Conservation (phyloP, 495 filamentous ascomycete species). For the Lepraria neglecta region DNA sequence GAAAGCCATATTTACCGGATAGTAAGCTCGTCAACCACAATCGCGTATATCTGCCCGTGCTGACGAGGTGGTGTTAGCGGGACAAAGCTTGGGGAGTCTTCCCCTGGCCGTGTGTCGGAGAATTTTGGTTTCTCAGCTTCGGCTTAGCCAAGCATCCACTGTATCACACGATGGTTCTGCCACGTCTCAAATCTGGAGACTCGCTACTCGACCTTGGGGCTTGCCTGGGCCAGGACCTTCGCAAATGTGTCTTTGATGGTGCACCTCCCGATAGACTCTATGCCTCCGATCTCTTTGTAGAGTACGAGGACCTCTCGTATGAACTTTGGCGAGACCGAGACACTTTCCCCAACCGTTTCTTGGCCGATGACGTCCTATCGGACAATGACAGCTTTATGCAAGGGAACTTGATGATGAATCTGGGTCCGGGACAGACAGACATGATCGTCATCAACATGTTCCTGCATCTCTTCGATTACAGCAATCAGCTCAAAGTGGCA, state of each 20-base stretch:
- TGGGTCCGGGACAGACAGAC: constrained; percentile 25
- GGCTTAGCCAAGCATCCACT: constrained; percentile 28
- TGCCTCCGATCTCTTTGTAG: constrained; percentile 26
- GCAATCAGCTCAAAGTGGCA: constrained; percentile 27
- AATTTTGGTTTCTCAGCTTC: constrained; percentile 37
- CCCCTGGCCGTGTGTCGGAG: constrained; percentile 39
- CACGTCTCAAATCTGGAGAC: constrained; percentile 22
- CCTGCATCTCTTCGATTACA: constrained; percentile 28
- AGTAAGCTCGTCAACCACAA: constrained; percentile 9
- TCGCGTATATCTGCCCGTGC: neutral
- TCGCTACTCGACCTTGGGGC: constrained; percentile 29
- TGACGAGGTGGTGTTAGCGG: constrained; percentile 11
- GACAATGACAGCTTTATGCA: constrained; percentile 22
- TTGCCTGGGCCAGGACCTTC: constrained; percentile 30
- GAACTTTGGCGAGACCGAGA: constrained; percentile 26
- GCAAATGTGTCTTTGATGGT: constrained; percentile 28
- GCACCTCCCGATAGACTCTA: constrained; percentile 24
- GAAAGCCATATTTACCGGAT: constrained; percentile 28
- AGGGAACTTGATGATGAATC: constrained; percentile 23
- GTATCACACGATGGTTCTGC: constrained; percentile 25
- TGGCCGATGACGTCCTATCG: constrained; percentile 27
- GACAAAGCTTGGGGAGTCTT: constrained; percentile 31
- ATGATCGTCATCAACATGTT: constrained; percentile 30
- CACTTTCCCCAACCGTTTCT: constrained; percentile 22
- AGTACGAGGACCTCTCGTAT: constrained; percentile 26